Evolutionary conservation across 106 monocot genomes (phyloP).

Genomic region (Triglochin maritima): DNA sequence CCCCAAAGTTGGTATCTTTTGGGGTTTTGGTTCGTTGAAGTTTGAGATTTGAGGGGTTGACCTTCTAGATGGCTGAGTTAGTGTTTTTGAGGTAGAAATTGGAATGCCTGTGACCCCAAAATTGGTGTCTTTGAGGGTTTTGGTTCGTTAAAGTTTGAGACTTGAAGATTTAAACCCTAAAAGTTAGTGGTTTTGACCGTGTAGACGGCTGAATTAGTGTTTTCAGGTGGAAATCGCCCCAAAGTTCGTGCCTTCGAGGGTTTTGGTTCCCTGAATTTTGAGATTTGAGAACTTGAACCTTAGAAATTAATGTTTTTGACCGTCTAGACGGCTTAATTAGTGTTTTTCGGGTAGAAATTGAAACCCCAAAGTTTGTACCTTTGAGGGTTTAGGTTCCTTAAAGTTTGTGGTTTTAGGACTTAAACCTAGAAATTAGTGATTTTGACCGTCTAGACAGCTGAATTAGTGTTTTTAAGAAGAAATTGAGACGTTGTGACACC

Average conservation of each 20-base stretch:
- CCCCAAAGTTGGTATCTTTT: background rate
- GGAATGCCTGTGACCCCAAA: background rate
- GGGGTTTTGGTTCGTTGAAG: background rate
- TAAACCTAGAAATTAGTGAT: background rate
- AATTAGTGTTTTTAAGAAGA: conserved; percentile 21
- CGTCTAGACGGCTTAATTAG: background rate
- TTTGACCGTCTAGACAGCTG: background rate
- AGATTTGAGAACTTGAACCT: background rate
- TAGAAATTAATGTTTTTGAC: background rate
- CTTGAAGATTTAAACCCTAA: background rate
- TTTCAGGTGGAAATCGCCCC: conserved; percentile 24
- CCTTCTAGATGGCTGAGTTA: background rate
- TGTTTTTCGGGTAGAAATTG: background rate
- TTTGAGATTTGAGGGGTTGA: background rate
- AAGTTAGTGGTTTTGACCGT: background rate
- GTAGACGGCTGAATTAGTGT: background rate
- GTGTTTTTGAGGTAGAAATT: background rate
- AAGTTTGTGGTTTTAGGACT: background rate
- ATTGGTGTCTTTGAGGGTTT: background rate
- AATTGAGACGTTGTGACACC: background rate
- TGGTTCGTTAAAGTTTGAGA: background rate
- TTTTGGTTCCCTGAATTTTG: background rate
- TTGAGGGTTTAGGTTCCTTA: background rate
- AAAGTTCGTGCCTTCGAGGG: background rate
- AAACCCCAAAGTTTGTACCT: background rate